These are phyloP conservation scores for Candida peoriensis DNA, from an alignment of 805 yeast species.

Conservation along the genomic window DNA sequence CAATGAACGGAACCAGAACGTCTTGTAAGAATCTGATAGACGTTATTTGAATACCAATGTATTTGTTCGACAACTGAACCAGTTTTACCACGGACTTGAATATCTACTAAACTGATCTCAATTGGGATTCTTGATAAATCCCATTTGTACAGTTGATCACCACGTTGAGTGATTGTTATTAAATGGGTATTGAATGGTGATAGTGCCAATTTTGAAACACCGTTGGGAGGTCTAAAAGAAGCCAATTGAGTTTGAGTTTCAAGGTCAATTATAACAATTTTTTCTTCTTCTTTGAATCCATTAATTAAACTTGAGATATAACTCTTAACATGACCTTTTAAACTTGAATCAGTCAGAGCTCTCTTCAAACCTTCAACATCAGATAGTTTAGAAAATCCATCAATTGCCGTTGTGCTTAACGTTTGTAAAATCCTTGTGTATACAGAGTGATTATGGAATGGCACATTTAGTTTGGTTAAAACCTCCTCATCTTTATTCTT, in stretches of 20 bases:
- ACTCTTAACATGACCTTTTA: constrained; percentile 4
- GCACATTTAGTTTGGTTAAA: constrained; percentile 15
- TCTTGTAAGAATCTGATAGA: constrained; percentile 44
- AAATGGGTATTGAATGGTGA: constrained; percentile 58
- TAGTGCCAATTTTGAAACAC: constrained; percentile 53
- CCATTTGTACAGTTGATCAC: constrained; percentile 62
- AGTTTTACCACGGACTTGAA: constrained; percentile 59
- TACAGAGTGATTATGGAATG: constrained; percentile 17
- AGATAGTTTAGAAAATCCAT: constrained; percentile 42
- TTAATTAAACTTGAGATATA: constrained; percentile 14
- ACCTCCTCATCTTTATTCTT: not conserved
- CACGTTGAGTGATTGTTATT: constrained; percentile 49
- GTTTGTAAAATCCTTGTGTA: constrained; percentile 34
- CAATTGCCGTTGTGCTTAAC: constrained; percentile 49
- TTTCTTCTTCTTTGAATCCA: constrained; percentile 18
- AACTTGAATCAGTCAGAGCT: constrained; percentile 11
- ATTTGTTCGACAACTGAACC: constrained; percentile 46
- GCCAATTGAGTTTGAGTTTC: constrained; percentile 32
- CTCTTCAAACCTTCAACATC: constrained; percentile 27
- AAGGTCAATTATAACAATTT: constrained; percentile 45
- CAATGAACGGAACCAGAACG: constrained; percentile 59
- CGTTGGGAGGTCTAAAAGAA: constrained; percentile 54
- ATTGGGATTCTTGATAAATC: constrained; percentile 48
- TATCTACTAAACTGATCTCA: constrained; percentile 50
- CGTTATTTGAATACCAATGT: constrained; percentile 46